phyloP scores from a whole-genome alignment of 208 protist species.

The Acanthamoeba royreba region DNA sequence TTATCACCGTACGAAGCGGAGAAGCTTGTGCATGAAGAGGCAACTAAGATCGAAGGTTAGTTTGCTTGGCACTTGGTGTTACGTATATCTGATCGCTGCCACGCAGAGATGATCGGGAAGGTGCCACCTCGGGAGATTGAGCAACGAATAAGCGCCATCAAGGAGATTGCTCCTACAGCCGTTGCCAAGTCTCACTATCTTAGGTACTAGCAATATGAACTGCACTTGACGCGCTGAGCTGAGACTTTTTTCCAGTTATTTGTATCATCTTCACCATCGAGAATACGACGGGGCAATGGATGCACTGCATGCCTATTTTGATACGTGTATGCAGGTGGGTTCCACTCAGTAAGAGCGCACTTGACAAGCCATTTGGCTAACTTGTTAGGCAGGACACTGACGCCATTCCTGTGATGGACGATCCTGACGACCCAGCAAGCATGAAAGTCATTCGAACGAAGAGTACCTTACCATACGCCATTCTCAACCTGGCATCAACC shows the following conservation, averaged over 20 bases:
- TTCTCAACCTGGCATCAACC: background rate
- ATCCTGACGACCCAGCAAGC: background rate
- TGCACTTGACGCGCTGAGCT: too few species aligned
- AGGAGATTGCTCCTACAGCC: background rate
- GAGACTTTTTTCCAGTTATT: too few species aligned
- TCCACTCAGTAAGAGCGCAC: too few species aligned
- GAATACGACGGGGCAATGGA: constrained; percentile 10
- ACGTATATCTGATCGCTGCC: too few species aligned
- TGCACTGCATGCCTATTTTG: constrained; percentile 7
- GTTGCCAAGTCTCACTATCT: background rate
- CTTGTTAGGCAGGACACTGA: constrained; percentile 13
- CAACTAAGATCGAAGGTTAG: background rate
- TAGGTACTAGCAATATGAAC: too few species aligned
- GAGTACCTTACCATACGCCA: constrained; percentile 16
- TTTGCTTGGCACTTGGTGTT: too few species aligned
- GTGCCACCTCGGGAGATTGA: background rate
- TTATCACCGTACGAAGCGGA: background rate
- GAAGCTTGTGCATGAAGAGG: background rate
- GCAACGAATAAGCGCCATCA: background rate
- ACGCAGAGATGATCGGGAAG: constrained; percentile 12
- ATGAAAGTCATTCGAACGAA: background rate
- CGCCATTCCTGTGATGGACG: background rate
- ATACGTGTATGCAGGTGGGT: background rate
- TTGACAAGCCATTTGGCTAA: too few species aligned
- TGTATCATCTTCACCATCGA: background rate